Base-by-base conservation (phyloP, 163 green algal genomes). In the Scenedesmus sp. region DNA sequence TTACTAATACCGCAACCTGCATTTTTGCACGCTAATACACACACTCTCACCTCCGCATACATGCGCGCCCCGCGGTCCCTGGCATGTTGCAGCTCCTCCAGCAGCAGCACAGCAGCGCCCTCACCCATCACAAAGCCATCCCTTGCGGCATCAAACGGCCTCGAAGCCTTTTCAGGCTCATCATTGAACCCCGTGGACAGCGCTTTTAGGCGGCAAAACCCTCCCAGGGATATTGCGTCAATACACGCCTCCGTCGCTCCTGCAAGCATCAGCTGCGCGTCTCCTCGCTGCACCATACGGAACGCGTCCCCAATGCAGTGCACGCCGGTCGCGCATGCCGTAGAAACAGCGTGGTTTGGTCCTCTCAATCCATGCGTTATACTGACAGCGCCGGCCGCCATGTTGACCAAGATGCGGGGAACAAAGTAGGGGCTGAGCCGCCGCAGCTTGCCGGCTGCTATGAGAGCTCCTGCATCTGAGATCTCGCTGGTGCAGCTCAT, bases 101-200 rank as follows among this genome's bases (percentile, higher is more conserved):
- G 91, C 89, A 99, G 94, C 89, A 99, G 26, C 74, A 98, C 94
- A 0, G 94, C 98, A 13, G 98, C 97, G 0, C 98, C 98, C 94
- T 99, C 98, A 0, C 97, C 97, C 92, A 99, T 96, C 70, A 99
- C 98, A 96, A 99, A 99, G 23, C 98, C 98, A 91, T 97, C 96
- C 13, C 98, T 94, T 1, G 74, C 82, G 2, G 84, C 89, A 85
- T 99, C 97, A 96, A 99, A 99, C 2, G 98, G 98, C 18, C 97
- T 91, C n/a, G 95, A 98, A 0, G 97, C 96, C 64, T 62, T 54
- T 20, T 67, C 84, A 12, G 90, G 85, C 23, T 64, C n/a, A 20
- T 77, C 76, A 70, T 98, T 98, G 94, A 89, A 98, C 1, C 56
- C 86, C 3, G 96, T 99, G 2, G 96, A 96, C 56, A 99, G 96